Conservation (phyloP, 1,284 basidiomycete genomes). For the Meira miltonrushii region DNA sequence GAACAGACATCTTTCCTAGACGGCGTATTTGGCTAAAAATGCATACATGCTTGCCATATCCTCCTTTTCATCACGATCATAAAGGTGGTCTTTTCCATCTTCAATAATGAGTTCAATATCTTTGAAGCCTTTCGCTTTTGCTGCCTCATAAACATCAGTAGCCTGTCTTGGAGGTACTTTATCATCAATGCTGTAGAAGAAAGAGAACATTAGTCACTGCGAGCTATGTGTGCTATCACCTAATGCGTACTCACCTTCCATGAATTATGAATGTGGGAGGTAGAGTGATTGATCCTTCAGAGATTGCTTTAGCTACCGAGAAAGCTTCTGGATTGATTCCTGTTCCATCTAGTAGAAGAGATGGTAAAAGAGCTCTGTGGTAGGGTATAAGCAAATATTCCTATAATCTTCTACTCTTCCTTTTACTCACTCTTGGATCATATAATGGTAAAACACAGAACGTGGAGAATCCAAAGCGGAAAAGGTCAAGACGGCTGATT, state of each 20-base stretch:
- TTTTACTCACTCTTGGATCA: conserved; percentile 18
- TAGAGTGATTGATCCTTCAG: conserved; percentile 14
- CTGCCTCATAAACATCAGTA: conserved; percentile 26
- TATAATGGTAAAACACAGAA: conserved; percentile 30
- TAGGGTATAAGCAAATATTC: not conserved
- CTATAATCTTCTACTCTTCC: not conserved
- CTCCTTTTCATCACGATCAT: conserved; percentile 18
- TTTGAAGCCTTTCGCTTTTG: conserved; percentile 15
- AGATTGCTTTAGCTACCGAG: conserved; percentile 24
- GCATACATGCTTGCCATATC: conserved; percentile 32
- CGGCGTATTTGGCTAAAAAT: conserved; percentile 9
- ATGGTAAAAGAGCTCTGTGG: conserved; percentile 25
- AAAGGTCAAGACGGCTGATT: conserved; percentile 7
- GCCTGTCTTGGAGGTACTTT: conserved; percentile 36
- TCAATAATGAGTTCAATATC: conserved; percentile 18
- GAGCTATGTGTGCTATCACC: conserved; percentile 4
- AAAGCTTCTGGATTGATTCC: conserved; percentile 22
- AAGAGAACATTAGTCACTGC: not conserved
- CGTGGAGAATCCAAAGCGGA: conserved; percentile 14
- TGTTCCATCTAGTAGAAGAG: conserved; percentile 36
- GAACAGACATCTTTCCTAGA: too few relatives aligned
- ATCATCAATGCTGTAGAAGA: conserved; percentile 21
- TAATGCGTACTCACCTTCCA: conserved; percentile 15
- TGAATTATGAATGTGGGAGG: conserved; percentile 34
- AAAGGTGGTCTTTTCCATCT: conserved; percentile 33